phyloP scores from a whole-genome alignment of 768 basidiomycete species.

The Tylopilus balloui region DNA sequence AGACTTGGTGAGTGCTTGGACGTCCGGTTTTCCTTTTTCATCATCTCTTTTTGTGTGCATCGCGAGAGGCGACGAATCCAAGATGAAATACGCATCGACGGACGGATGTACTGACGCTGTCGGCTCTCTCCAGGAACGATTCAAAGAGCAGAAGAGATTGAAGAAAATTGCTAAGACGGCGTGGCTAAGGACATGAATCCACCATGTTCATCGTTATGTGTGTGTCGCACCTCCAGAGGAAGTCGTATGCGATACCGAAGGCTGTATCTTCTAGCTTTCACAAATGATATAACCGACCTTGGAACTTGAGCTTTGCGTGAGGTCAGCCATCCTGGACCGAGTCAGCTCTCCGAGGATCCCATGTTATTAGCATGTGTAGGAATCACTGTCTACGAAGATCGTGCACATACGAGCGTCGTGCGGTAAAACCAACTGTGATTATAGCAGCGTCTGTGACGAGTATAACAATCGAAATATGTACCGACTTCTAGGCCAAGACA shows the following conservation, averaged over 20 bases:
- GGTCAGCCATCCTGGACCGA: no score
- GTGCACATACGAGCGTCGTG: no score
- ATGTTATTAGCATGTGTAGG: no score
- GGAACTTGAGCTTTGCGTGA: not conserved
- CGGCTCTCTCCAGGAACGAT: constrained; percentile 57
- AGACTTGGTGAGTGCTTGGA: constrained; percentile 59
- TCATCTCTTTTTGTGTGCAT: constrained; percentile 14
- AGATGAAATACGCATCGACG: constrained; percentile 18
- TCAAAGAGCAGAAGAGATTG: constrained; percentile 73
- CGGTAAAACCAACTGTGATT: no score
- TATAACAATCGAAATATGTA: no score
- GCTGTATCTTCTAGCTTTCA: constrained; percentile 2
- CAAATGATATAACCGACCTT: constrained; percentile 1
- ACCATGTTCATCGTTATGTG: not conserved
- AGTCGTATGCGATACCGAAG: not conserved
- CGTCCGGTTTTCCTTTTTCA: constrained; percentile 12
- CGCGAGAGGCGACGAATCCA: constrained; percentile 19
- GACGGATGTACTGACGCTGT: constrained; percentile 25
- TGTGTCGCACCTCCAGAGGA: not conserved
- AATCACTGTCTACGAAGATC: no score
- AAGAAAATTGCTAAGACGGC: constrained; percentile 89
- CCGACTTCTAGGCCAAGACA: no score
- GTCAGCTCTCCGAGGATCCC: no score
- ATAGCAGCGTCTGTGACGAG: no score
- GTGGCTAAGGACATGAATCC: constrained; percentile 61